Evolutionary conservation across 2,329 filamentous ascomycete genomes (phyloP).

Genomic region (Epichloe bromicola): DNA sequence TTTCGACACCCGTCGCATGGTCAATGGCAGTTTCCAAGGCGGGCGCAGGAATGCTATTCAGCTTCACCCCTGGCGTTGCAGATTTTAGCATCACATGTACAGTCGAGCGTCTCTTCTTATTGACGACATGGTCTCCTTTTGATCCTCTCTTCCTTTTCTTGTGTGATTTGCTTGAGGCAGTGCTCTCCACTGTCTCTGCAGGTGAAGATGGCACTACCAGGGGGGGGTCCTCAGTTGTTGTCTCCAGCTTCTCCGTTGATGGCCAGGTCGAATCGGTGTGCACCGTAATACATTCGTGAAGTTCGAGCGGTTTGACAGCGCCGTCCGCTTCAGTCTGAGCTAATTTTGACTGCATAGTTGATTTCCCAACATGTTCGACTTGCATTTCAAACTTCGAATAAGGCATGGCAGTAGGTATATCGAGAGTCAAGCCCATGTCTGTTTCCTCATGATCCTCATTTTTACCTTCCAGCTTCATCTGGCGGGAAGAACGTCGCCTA

Average conservation of each 20-base stretch:
- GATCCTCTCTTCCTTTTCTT: slow-evolving; percentile 19
- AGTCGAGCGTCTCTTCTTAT: slow-evolving; percentile 18
- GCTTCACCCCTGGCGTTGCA: background rate
- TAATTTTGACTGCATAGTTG: background rate
- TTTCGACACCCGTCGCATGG: slow-evolving; percentile 6
- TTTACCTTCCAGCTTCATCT: background rate
- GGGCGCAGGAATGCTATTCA: background rate
- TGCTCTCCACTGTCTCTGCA: slow-evolving; percentile 1
- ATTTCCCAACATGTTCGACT: background rate
- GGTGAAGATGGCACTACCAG: slow-evolving; percentile 15
- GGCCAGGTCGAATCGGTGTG: slow-evolving; percentile 9
- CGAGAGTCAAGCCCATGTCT: background rate
- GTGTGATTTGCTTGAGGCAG: background rate
- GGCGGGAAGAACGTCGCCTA: slow-evolving; percentile 2
- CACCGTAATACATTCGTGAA: slow-evolving; percentile 11
- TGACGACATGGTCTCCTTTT: slow-evolving; percentile 10
- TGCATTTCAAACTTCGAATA: background rate
- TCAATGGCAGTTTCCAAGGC: background rate
- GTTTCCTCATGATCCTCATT: background rate
- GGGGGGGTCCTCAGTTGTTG: slow-evolving; percentile 4
- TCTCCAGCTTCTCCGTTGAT: slow-evolving; percentile 7
- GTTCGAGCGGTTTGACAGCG: background rate
- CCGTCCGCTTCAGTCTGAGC: background rate
- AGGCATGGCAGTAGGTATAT: slow-evolving; percentile 1
- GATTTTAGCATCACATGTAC: slow-evolving; percentile 3